Conservation (phyloP, 2,329 filamentous ascomycete genomes). For the Penicillium sp. region DNA sequence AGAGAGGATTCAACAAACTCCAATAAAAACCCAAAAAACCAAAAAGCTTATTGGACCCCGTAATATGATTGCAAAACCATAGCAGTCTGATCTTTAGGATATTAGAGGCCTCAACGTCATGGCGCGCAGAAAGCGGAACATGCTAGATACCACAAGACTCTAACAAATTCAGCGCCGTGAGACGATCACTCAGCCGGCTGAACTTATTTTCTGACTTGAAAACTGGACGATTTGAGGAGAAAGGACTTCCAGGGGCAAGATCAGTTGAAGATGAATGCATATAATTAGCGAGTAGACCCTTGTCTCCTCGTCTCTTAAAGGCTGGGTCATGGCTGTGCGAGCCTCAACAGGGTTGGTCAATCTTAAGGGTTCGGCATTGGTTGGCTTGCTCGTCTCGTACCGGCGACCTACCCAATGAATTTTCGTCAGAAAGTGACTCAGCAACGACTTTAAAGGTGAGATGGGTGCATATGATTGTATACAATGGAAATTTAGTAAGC, state of each 20-base stretch:
- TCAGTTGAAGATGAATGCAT: not conserved
- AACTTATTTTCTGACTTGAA: not conserved
- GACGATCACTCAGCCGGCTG: not conserved
- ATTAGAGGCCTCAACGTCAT: conserved; percentile 40
- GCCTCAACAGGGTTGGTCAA: not conserved
- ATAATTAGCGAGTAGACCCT: not conserved
- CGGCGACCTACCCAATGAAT: not conserved
- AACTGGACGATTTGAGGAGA: not conserved
- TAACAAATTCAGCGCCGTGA: not conserved
- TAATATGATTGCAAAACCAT: conserved; percentile 37
- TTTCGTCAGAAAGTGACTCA: no score
- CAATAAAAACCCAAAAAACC: conserved; percentile 26
- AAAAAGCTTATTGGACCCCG: conserved; percentile 37
- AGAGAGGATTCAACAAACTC: conserved; percentile 38
- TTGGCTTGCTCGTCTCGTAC: not conserved
- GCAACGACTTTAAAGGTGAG: not conserved
- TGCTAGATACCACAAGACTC: conserved; percentile 61
- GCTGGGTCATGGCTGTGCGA: not conserved
- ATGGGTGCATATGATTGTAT: not conserved
- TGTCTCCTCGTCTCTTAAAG: not conserved
- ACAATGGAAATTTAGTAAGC: no score
- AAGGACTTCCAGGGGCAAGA: not conserved
- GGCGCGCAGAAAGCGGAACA: conserved; percentile 55
- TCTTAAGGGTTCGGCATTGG: conserved; percentile 1
- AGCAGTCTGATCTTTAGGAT: conserved; percentile 34